These are phyloP conservation scores for Plasmodium yoelii DNA, from an alignment of 169 alveolate genomes.

Conservation along the genomic window DNA sequence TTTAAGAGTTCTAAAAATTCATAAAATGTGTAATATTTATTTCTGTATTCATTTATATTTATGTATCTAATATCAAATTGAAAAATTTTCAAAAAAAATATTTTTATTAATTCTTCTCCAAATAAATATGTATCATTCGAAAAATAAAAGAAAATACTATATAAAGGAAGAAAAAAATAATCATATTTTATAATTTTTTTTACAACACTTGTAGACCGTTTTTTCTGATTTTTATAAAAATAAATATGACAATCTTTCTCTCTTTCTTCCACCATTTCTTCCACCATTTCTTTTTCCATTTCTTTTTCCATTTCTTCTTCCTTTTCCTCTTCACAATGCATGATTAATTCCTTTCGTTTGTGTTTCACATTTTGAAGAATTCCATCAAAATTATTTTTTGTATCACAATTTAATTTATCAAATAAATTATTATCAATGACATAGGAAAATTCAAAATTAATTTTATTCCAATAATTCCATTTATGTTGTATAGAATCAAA, in stretches of 20 bases:
- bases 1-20: conserved; percentile 44
- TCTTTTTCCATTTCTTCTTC: no score
- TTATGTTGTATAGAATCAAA: conserved; percentile 32
- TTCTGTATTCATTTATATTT: conserved; percentile 54
- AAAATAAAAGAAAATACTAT: conserved; percentile 56
- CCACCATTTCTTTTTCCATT: no score
- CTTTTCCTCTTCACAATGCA: not conserved
- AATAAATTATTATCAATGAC: no score
- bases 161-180: conserved; percentile 26
- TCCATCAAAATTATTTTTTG: not conserved
- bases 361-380: not conserved
- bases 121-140: conserved; percentile 10
- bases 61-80: conserved; percentile 18
- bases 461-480: conserved; percentile 64
- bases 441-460: conserved; percentile 21
- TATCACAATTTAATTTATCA: not conserved
- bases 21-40: conserved; percentile 31
- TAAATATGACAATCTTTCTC: no score
- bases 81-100: conserved; percentile 50
- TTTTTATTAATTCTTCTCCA: conserved; percentile 34
- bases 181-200: not conserved
- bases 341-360: not conserved
- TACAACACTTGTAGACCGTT: not conserved
- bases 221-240: not conserved
- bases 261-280: no score